phyloP scores from a whole-genome alignment of 768 basidiomycete genomes.

The Tylopilus subfusipes region DNA sequence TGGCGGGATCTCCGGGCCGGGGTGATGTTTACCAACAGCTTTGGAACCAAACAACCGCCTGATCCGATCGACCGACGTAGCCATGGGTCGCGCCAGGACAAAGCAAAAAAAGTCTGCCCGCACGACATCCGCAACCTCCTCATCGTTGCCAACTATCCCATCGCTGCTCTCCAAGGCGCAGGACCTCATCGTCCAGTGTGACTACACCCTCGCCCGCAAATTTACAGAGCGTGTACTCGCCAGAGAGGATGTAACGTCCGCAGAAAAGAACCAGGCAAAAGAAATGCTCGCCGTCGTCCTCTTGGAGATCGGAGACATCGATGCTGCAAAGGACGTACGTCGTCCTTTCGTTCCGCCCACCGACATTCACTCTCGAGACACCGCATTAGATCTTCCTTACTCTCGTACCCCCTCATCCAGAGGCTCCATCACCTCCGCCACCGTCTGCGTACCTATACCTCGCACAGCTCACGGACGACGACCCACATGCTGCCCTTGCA shows the following conservation, averaged over 20 bases:
- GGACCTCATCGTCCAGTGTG: slow-evolving; percentile 76
- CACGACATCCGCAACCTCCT: slow-evolving; percentile 9
- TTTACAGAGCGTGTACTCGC: slow-evolving; percentile 70
- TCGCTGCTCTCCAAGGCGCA: slow-evolving; percentile 75
- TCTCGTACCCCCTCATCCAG: slow-evolving; percentile 55
- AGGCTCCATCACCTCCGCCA: slow-evolving; percentile 56
- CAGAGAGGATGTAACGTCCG: slow-evolving; percentile 39
- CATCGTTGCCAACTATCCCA: slow-evolving; percentile 41
- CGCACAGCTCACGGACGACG: slow-evolving; percentile 77
- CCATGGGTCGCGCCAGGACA: slow-evolving; percentile 55
- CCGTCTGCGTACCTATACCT: slow-evolving; percentile 86
- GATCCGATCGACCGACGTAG: slow-evolving; percentile 1
- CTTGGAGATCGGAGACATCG: slow-evolving; percentile 75
- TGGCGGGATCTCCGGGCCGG: too few species aligned
- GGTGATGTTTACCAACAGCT: slow-evolving; percentile 10
- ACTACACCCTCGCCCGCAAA: slow-evolving; percentile 74
- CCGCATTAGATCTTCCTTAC: slow-evolving; percentile 56
- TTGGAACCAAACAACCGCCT: slow-evolving; percentile 20
- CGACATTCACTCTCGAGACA: neutral
- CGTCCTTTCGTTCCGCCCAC: neutral
- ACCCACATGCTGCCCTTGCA: slow-evolving; percentile 66
- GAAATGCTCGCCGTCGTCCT: slow-evolving; percentile 80
- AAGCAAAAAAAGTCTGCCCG: slow-evolving; percentile 34
- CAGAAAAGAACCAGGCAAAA: slow-evolving; percentile 61
- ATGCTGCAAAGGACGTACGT: slow-evolving; percentile 65